phyloP scores from a whole-genome alignment of 768 basidiomycete species.

The Psilocybe subaeruginosa region DNA sequence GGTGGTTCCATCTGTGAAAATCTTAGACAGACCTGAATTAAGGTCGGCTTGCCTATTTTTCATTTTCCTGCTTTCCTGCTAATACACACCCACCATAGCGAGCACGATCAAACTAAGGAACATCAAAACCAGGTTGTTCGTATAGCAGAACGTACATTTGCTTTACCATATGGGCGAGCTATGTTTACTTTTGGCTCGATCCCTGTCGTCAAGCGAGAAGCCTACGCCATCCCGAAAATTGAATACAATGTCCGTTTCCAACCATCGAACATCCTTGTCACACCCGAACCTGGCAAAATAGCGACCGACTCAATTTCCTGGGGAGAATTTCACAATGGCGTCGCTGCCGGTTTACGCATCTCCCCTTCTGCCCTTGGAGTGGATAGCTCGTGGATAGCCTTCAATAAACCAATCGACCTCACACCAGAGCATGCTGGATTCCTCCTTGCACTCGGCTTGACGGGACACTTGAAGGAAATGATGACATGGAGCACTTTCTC shows the following conservation, averaged over 20 bases:
- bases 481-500: constrained; percentile 94
- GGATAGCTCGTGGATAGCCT: constrained; percentile 95
- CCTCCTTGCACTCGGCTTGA: constrained; percentile 88
- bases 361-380: constrained; percentile 74
- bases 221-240: constrained; percentile 78
- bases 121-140: constrained; percentile 81
- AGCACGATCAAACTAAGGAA: constrained; percentile 85
- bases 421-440: constrained; percentile 97
- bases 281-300: constrained; percentile 76
- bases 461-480: constrained; percentile 88
- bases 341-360: constrained; percentile 87
- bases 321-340: constrained; percentile 99
- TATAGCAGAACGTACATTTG: constrained; percentile 86
- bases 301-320: constrained; percentile 74
- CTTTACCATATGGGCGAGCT: constrained; percentile 86
- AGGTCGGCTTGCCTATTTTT: constrained; percentile 34
- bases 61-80: background rate
- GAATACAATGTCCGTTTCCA: constrained; percentile 77
- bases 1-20: constrained; percentile 61
- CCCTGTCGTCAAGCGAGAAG: constrained; percentile 74
- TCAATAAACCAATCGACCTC: constrained; percentile 90
- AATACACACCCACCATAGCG: constrained; percentile 46
- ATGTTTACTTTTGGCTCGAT: constrained; percentile 91
- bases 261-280: constrained; percentile 66
- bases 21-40: constrained; percentile 68